Base-by-base conservation (phyloP, 2,329 filamentous ascomycete genomes). In the Cordyceps pruinosa region DNA sequence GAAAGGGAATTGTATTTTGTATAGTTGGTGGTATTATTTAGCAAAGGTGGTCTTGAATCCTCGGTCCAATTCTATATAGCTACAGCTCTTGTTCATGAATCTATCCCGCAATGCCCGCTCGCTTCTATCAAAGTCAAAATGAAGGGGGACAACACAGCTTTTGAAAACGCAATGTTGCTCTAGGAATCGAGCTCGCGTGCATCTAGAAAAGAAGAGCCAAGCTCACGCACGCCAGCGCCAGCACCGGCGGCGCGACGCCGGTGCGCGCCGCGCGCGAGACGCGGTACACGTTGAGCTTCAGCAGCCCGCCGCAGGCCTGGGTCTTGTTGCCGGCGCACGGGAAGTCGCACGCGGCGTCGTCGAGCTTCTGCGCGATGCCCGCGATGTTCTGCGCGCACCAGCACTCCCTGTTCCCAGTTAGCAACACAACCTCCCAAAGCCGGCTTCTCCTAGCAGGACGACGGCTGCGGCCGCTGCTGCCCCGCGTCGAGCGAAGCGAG, bases 331-430 rank as follows among this genome's bases (percentile, higher is more conserved):
- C 83, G 46, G 78, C 75, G 61, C 83, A 86, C 0, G 78, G 68
- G 32, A 77, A 72, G 57, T 77, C 68, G 68, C 83, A 86, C 2
- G 70, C 69, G 19, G 61, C 62, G 23, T 83, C 80, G 30, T 72
- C 63, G 10, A 83, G 66, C 59, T 75, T 73, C 10, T 64, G 66
- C 17, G 79, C 74, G 25, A 82, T 72, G 9, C 69, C 66, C 9
- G 75, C 75, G n/a, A 85, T 63, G 47, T 70, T 70, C 19, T 76
- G 70, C 23, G 78, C 74, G 67, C 83, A 86, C 76, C 80, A 85
- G 73, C 82, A 86, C 70, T 85, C 81, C 56, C 80, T 81, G 17
- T 45, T 34, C 12, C 26, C 17, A 15, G n/a, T 51, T 41, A 45
- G 50, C 50, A 37, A 47, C 12, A 35, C 4, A 35, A 21, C 2